These are phyloP conservation scores for Rhododendron kiyosumense DNA, from an alignment of 148 eudicot genomes.

Conservation along the genomic window DNA sequence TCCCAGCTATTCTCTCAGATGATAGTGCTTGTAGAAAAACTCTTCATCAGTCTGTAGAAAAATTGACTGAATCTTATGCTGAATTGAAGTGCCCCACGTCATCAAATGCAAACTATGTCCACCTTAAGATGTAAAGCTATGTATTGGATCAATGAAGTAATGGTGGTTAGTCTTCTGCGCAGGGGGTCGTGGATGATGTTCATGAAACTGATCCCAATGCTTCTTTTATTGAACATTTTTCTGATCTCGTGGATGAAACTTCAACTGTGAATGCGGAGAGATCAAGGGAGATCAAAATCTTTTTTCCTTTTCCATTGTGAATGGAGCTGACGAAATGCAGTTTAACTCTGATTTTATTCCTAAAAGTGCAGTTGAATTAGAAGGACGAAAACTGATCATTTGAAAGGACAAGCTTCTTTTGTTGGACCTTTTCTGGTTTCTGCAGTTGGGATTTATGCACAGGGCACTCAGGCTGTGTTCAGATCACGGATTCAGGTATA, in stretches of 20 bases:
- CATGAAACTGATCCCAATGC: background rate
- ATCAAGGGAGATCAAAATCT: background rate
- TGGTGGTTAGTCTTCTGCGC: slow-evolving; percentile 3
- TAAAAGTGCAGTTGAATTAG: background rate
- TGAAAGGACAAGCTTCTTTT: background rate
- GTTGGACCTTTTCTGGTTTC: background rate
- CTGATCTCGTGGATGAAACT: slow-evolving; percentile 2
- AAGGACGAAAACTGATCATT: background rate
- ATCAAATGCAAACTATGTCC: slow-evolving; percentile 10
- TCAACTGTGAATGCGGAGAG: background rate
- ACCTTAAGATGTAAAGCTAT: slow-evolving; percentile 14
- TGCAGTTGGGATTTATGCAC: background rate
- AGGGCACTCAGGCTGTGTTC: background rate
- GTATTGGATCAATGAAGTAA: slow-evolving; percentile 8
- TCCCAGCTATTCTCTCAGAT: slow-evolving; percentile 17
- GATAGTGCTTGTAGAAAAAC: slow-evolving; percentile 12
- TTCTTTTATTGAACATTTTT: slow-evolving; percentile 14
- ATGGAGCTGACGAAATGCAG: background rate
- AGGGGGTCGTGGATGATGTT: background rate
- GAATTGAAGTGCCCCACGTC: slow-evolving; percentile 11
- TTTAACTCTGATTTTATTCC: background rate
- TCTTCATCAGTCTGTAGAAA: slow-evolving; percentile 11
- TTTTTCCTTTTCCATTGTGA: background rate
- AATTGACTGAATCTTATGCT: slow-evolving; percentile 12
- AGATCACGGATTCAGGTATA: background rate